A percentile compares a stretch with the other conserved stretches of the same genome.
These are phyloP conservation scores for Pseudopediastrum boryanum DNA, from an alignment of 139 green algal genomes.

Conservation along the genomic window DNA sequence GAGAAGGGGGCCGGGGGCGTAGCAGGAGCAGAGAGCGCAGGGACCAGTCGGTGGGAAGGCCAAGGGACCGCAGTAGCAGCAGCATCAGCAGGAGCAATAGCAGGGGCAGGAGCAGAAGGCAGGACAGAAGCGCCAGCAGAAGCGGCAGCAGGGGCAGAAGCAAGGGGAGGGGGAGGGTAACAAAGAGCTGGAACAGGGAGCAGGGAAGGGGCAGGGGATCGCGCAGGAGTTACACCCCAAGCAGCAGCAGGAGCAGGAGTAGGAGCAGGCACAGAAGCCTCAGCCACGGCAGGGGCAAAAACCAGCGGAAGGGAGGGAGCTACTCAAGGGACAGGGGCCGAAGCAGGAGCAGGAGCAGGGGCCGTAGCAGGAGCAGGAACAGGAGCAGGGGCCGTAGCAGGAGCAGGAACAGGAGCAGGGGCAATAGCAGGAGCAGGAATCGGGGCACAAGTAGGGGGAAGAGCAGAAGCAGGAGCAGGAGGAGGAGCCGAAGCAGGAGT, in stretches of 20 bases:
- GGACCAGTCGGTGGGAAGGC: background rate
- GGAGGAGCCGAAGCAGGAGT: no score
- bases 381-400: background rate
- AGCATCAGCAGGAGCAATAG: background rate
- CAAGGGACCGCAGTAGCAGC: background rate
- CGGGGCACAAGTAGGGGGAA: background rate
- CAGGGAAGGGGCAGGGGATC: background rate
- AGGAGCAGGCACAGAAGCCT: background rate
- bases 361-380: background rate
- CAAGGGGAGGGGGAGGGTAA: background rate
- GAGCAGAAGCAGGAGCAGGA: background rate
- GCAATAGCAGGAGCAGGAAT: background rate
- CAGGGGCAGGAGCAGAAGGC: conserved; percentile 19
- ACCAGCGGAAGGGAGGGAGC: background rate
- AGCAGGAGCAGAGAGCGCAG: background rate
- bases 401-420: background rate
- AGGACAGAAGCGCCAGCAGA: background rate
- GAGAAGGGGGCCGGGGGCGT: no score
- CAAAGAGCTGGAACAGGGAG: background rate
- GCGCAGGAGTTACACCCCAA: background rate
- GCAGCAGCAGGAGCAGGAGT: background rate
- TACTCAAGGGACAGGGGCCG: no score
- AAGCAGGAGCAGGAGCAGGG: background rate
- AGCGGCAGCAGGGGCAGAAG: conserved; percentile 7
- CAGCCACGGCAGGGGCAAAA: conserved; percentile 13